Conservation (phyloP, 805 yeast species). For the Candida patagonica region DNA sequence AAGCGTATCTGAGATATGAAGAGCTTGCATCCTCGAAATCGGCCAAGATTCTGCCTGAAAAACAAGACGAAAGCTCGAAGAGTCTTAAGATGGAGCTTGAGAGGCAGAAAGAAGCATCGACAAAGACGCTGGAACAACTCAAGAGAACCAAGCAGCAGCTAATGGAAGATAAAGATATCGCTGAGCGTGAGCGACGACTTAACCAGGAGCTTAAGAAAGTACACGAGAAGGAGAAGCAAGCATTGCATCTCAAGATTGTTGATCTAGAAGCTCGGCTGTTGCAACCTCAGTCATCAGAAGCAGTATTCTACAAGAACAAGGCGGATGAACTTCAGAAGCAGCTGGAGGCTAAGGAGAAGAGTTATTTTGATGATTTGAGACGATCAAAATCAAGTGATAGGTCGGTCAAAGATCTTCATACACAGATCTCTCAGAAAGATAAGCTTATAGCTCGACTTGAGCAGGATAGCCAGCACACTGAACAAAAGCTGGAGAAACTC, state of each 20-base stretch:
- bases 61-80: constrained; percentile 11
- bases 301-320: constrained; percentile 11
- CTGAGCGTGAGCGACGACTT: constrained; percentile 17
- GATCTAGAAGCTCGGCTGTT: constrained; percentile 19
- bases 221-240: constrained; percentile 28
- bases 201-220: constrained; percentile 19
- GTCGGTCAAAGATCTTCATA: constrained; percentile 18
- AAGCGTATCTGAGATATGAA: constrained; percentile 33
- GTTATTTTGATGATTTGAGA: constrained; percentile 15
- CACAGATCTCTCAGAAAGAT: constrained; percentile 23
- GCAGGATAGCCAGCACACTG: constrained; percentile 45
- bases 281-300: constrained; percentile 14
- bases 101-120: constrained; percentile 15
- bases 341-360: constrained; percentile 14
- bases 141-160: constrained; percentile 29
- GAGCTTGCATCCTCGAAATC: constrained; percentile 23
- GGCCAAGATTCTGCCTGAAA: background rate
- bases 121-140: constrained; percentile 11
- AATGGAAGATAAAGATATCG: constrained; percentile 22
- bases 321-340: constrained; percentile 19
- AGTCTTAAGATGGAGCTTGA: constrained; percentile 11
- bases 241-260: constrained; percentile 17
- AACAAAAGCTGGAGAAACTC: constrained; percentile 36
- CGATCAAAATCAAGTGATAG: constrained; percentile 18
- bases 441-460: constrained; percentile 26